Conservation (phyloP, 129 eudicot genomes). For the Ambrosia trifida region DNA sequence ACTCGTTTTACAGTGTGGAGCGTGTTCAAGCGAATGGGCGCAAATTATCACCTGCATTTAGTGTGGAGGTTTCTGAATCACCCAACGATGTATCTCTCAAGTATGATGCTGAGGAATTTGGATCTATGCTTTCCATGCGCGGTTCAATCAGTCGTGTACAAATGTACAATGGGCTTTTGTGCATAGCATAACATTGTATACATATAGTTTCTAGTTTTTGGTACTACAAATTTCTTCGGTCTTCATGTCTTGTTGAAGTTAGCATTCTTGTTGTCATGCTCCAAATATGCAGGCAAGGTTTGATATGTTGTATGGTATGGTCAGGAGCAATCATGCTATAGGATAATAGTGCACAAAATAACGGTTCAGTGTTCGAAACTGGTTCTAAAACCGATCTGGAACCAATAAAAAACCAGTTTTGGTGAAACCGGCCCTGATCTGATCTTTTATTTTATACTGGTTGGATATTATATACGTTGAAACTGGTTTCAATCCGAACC, state of each 20-base stretch:
- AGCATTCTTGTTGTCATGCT: background rate
- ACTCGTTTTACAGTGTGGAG: conserved; percentile 56
- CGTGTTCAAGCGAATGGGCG: conserved; percentile 71
- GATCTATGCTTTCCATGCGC: background rate
- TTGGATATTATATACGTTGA: too few relatives aligned
- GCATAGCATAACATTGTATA: conserved; percentile 7
- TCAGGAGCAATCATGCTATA: too few relatives aligned
- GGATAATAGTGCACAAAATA: too few relatives aligned
- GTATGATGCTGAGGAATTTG: conserved; percentile 45
- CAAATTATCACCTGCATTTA: conserved; percentile 62
- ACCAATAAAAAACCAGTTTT: too few relatives aligned
- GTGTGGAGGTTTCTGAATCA: conserved; percentile 38
- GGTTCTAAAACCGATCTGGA: too few relatives aligned
- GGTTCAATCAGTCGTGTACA: too few relatives aligned
- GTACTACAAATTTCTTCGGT: conserved; percentile 5
- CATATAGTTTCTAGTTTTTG: background rate
- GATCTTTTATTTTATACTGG: too few relatives aligned
- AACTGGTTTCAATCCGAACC: too few relatives aligned
- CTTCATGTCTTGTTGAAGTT: background rate
- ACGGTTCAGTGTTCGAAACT: too few relatives aligned
- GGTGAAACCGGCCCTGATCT: too few relatives aligned
- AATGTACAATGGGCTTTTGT: background rate
- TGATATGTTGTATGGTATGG: too few relatives aligned
- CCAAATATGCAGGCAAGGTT: too few relatives aligned
- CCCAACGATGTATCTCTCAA: background rate